A percentile compares a stretch with the other conserved stretches of the same genome.
phyloP scores from a whole-genome alignment of 371 early-diverging fungal species.

The Furculomyces boomerangus region DNA sequence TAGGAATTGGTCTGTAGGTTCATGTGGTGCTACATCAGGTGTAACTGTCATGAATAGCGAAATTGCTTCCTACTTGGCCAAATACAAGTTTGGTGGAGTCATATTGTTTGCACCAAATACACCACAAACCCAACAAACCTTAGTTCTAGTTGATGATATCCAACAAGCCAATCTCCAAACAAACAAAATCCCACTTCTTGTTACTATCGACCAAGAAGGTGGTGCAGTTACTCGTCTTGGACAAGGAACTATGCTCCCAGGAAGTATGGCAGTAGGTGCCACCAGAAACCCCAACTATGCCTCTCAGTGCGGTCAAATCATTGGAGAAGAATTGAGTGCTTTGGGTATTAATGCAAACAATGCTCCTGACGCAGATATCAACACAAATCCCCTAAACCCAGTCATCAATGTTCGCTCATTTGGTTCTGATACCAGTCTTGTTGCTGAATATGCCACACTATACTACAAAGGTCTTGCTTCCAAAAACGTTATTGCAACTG shows the following conservation, averaged over 20 bases:
- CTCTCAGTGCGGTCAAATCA: neutral
- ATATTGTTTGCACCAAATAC: constrained; percentile 4
- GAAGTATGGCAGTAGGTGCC: constrained; percentile 3
- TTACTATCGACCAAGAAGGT: constrained; percentile 1
- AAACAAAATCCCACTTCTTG: constrained; percentile 1
- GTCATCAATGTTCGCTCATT: constrained; percentile 4
- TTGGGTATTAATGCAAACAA: neutral
- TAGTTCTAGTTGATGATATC: neutral
- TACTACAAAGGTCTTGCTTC: neutral
- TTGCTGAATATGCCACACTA: neutral
- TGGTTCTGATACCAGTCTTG: neutral
- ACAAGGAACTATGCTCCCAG: constrained; percentile 1
- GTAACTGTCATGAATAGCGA: neutral
- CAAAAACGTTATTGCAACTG: neutral
- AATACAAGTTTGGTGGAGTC: constrained; percentile 5
- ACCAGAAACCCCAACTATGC: neutral
- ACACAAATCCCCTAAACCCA: neutral
- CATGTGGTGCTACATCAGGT: neutral
- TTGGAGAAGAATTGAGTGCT: neutral
- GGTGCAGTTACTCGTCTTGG: neutral
- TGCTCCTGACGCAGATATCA: neutral
- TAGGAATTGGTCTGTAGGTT: neutral
- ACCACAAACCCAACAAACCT: neutral
- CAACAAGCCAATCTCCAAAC: neutral
- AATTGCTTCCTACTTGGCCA: neutral